Evolutionary conservation across 345 rosid genomes (phyloP).

Genomic region (Abelmoschus esculentus): DNA sequence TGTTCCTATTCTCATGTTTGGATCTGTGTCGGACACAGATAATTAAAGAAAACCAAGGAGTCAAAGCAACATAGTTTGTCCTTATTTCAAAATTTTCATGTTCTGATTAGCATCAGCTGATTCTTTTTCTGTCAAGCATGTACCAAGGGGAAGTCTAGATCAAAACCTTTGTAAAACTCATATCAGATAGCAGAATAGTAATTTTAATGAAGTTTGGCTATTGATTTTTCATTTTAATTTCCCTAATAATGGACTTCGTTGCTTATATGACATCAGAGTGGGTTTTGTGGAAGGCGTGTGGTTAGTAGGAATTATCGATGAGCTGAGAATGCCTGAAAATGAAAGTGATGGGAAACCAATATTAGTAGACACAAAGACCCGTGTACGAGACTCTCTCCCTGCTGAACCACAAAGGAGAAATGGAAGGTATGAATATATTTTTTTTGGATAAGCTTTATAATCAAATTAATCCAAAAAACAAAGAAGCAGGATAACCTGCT

Average conservation of each 20-base stretch:
- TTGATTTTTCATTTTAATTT: not conserved
- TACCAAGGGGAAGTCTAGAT: not conserved
- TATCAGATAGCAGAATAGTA: not conserved
- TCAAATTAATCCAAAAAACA: no score
- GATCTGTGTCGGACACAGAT: not conserved
- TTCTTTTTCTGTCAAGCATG: not conserved
- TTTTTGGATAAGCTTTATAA: no score
- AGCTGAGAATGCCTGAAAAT: constrained; percentile 43
- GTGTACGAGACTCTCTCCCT: constrained; percentile 50
- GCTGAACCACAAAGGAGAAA: constrained; percentile 73
- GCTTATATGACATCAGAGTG: constrained; percentile 37
- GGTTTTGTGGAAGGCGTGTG: constrained; percentile 58
- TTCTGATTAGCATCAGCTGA: not conserved
- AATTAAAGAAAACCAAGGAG: no score
- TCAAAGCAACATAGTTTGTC: not conserved
- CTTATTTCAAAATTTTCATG: not conserved
- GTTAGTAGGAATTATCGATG: constrained; percentile 70
- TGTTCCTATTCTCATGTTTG: not conserved
- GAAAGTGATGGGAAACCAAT: constrained; percentile 35
- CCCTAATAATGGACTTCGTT: constrained; percentile 13
- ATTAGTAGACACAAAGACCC: constrained; percentile 68
- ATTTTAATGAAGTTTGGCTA: not conserved
- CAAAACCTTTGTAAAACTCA: not conserved
- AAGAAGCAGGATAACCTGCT: no score
- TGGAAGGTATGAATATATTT: not conserved